Conservation (phyloP, 495 filamentous ascomycete species). For the Penicillium arizonense region DNA sequence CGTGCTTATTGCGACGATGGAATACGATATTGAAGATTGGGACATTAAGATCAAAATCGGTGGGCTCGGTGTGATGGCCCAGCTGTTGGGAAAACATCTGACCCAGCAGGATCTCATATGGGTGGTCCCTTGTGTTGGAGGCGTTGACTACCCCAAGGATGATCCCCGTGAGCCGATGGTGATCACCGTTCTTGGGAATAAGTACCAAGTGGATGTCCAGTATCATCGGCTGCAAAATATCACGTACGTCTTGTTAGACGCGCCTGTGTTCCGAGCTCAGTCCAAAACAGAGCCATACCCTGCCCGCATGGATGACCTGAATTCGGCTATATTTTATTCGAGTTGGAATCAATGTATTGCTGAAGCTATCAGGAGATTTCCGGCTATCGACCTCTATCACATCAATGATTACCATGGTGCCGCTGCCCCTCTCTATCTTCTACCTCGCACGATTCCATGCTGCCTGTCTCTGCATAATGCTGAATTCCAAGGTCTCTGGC, state of each 20-base stretch:
- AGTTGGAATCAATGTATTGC: constrained; percentile 74
- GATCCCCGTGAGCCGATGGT: constrained; percentile 59
- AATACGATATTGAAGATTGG: constrained; percentile 73
- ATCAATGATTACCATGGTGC: constrained; percentile 82
- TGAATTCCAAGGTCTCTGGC: constrained; percentile 74
- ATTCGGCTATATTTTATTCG: constrained; percentile 68
- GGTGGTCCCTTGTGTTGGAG: constrained; percentile 71
- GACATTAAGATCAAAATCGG: constrained; percentile 73
- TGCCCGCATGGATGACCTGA: constrained; percentile 70
- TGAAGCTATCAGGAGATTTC: constrained; percentile 56
- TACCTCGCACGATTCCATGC: constrained; percentile 53
- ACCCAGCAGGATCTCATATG: constrained; percentile 67
- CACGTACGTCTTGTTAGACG: constrained; percentile 69
- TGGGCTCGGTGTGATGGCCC: constrained; percentile 67
- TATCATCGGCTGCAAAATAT: constrained; percentile 66
- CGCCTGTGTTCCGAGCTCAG: constrained; percentile 70
- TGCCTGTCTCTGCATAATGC: constrained; percentile 61
- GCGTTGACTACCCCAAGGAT: constrained; percentile 63
- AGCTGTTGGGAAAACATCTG: constrained; percentile 67
- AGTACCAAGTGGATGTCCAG: constrained; percentile 64
- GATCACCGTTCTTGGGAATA: constrained; percentile 60
- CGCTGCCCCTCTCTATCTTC: constrained; percentile 66
- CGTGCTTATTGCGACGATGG: constrained; percentile 70
- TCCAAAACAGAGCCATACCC: constrained; percentile 68
- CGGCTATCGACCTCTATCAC: constrained; percentile 69